Evolutionary conservation across 495 filamentous ascomycete genomes (phyloP).

Genomic region (Ascodesmis nigricans): DNA sequence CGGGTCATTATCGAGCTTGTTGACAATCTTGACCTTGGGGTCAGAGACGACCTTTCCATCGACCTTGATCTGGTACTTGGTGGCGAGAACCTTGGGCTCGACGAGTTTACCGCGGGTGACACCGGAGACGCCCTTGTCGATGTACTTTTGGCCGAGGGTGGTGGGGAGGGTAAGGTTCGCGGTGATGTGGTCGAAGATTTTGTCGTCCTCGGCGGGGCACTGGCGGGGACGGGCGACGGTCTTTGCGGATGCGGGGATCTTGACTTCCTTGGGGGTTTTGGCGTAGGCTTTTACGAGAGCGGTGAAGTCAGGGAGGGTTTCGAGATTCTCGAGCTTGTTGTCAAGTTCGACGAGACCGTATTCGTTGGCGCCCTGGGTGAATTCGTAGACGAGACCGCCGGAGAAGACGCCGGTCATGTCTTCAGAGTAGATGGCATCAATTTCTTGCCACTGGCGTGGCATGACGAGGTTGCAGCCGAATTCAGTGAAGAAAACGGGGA

Average conservation of each 20-base stretch:
- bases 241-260: conserved; percentile 8
- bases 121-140: conserved; percentile 13
- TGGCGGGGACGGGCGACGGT: conserved; percentile 10
- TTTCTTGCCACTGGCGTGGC: conserved; percentile 66
- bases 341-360: conserved; percentile 62
- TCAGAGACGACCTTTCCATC: conserved; percentile 8
- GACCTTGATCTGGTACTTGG: conserved; percentile 7
- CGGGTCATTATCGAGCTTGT: conserved; percentile 9
- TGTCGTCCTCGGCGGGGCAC: conserved; percentile 11
- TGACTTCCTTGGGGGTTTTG: conserved; percentile 5
- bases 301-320: conserved; percentile 48
- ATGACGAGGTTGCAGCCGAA: conserved; percentile 73
- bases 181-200: conserved; percentile 15
- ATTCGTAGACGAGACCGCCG: conserved; percentile 91
- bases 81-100: conserved; percentile 4
- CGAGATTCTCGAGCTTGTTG: conserved; percentile 33
- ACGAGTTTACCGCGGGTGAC: conserved; percentile 21
- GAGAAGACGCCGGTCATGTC: conserved; percentile 89
- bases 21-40: conserved; percentile 7
- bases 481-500: conserved; percentile 97
- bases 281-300: conserved; percentile 33
- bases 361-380: conserved; percentile 49
- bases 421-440: conserved; percentile 53
- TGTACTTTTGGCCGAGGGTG: conserved; percentile 16
- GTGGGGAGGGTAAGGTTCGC: conserved; percentile 18